These are phyloP conservation scores for Orbilia oligospora DNA, from an alignment of 2,329 filamentous ascomycete genomes.

Conservation along the genomic window DNA sequence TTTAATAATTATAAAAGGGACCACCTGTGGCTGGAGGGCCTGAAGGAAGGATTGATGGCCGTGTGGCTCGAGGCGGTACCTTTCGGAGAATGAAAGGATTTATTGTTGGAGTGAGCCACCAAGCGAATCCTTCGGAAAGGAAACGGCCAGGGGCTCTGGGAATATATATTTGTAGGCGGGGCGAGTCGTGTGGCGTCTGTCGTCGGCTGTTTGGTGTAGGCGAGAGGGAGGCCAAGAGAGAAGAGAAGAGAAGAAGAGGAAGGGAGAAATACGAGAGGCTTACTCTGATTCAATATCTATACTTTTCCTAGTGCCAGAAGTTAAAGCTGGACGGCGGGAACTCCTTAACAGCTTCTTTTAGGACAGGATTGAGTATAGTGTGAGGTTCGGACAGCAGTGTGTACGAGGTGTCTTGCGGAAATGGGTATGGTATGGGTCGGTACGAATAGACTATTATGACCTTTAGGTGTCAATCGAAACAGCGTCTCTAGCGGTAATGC, in stretches of 20 bases:
- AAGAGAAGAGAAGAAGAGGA: slow-evolving; percentile 43
- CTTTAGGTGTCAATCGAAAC: slow-evolving; percentile 37
- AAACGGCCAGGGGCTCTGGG: slow-evolving; percentile 36
- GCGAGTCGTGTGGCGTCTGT: slow-evolving; percentile 27
- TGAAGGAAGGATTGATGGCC: slow-evolving; percentile 16
- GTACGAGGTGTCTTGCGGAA: slow-evolving; percentile 48
- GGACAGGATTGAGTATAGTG: slow-evolving; percentile 57
- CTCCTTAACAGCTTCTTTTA: slow-evolving; percentile 29
- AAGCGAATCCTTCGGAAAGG: slow-evolving; percentile 40
- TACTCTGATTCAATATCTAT: slow-evolving; percentile 57
- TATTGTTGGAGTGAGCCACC: slow-evolving; percentile 20
- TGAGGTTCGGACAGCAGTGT: slow-evolving; percentile 36
- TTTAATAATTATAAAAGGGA: slow-evolving; percentile 53
- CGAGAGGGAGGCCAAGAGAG: slow-evolving; percentile 39
- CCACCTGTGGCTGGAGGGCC: slow-evolving; percentile 39
- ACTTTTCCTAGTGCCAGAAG: slow-evolving; percentile 42
- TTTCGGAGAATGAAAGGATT: slow-evolving; percentile 12
- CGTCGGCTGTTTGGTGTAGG: slow-evolving; percentile 37
- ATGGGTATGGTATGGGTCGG: slow-evolving; percentile 57
- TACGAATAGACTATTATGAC: slow-evolving; percentile 57
- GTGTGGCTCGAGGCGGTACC: slow-evolving; percentile 30
- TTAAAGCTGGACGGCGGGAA: slow-evolving; percentile 44
- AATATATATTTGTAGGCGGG: slow-evolving; percentile 36
- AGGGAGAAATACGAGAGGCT: slow-evolving; percentile 46
- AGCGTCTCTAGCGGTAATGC: slow-evolving; percentile 35